Base-by-base conservation (phyloP, 2,329 filamentous ascomycete genomes). In the Cladophialophora chaetospira region DNA sequence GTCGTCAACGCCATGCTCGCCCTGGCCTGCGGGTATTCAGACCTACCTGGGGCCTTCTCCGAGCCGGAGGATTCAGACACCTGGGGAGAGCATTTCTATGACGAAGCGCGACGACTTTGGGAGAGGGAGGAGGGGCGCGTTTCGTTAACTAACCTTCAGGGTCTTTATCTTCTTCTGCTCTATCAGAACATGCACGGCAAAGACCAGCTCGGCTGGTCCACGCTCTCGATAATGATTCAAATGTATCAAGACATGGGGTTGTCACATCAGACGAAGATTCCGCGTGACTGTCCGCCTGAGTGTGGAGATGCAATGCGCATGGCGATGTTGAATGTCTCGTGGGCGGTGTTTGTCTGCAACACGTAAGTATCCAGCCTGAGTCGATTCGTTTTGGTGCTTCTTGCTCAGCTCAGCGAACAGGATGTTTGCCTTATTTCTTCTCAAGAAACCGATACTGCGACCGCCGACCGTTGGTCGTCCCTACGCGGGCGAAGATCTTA, bases 1-100 rank as follows among this genome's bases (percentile, higher is more conserved):
- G 60, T 72, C 38, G 70, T 72, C 23, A 72, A 72, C 31, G 54
- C 49, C 40, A 53, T 60, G 17, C 47, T 60, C 10, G 57, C 57
- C 13, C 38, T 42, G 10, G 36, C 38, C 23, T 52, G 48, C 48
- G 28, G 35, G n/a, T 52, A 52, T 17, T 49, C 31, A 3, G 46
- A 49, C 31, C 38, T 49, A 28, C 31, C 46, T 19, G 46, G 46
- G 19, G 46, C 46, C 8, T 49, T 29, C 46, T 15, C 46, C 4
- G 46, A 49, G 31, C 46, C 46, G 2, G 33, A 49, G 19, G 33
- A 49, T 19, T 33, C 33, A 35, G 46, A 49, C 6, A 38, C 46
- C 15, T 49, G 46, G 46, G 46, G 46, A 15, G 46, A 49, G 33
- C 46, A 49, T 21, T 49, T 49, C 15, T 49, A 49, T 36, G 46